Evolutionary conservation across 192 early-diverging fungal genomes (phyloP).

Genomic region (Entomortierella lignicola): DNA sequence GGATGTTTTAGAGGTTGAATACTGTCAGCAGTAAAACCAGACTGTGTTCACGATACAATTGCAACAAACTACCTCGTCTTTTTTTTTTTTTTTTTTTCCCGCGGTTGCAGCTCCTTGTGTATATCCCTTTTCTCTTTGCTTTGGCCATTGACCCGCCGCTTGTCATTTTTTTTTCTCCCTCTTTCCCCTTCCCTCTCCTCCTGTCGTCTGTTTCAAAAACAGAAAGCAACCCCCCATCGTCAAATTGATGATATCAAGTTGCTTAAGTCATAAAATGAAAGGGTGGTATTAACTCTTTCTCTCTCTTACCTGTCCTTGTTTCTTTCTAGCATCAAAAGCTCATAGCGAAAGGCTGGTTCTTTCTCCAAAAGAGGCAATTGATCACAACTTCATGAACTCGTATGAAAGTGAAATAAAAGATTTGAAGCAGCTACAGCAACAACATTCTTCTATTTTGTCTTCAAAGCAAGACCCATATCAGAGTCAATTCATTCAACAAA

Average conservation of each 20-base stretch:
- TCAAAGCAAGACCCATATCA: constrained; percentile 7
- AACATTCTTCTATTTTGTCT: constrained; percentile 9
- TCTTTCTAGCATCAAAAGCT: not conserved
- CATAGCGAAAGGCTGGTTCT: constrained; percentile 10
- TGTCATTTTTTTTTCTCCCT: constrained; percentile 4
- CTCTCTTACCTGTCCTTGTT: not conserved
- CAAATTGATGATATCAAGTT: no score
- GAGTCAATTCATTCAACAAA: constrained; percentile 7
- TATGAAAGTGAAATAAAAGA: constrained; percentile 27
- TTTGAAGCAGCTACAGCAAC: constrained; percentile 25
- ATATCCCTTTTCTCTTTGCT: not conserved
- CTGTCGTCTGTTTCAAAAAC: constrained; percentile 20
- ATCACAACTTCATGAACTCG: constrained; percentile 25
- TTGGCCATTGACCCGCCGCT: constrained; percentile 8
- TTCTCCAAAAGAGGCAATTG: constrained; percentile 2
- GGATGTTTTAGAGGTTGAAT: no score
- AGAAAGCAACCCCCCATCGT: no score
- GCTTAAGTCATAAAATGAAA: not conserved
- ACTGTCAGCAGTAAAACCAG: no score
- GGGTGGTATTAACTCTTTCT: not conserved
- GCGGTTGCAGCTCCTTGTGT: constrained; percentile 1
- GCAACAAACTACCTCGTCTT: not conserved
- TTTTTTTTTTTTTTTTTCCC: not conserved
- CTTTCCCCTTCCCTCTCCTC: constrained; percentile 14
- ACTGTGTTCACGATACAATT: no score